Conservation (phyloP, 176 grass and related monocot genomes). For the Triticum aestivum region IWGSC_CS_RefSeq_v2.1 NC_057813.1:161729553-161730052, state of each 20-base stretch:
- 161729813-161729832: conserved; percentile 95
- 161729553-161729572: conserved; percentile 97
- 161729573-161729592: conserved; percentile 99
- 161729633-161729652: conserved; percentile 97
- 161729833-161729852: conserved; percentile 94
- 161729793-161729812: conserved; percentile 77
- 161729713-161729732: too few relatives aligned
- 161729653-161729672: conserved; percentile 96
- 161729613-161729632: conserved; percentile 99
- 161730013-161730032: not conserved
- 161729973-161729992: not conserved
- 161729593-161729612: conserved; percentile 99
- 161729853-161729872: conserved; percentile 90
- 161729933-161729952: conserved; percentile 57
- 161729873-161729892: conserved; percentile 85
- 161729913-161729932: conserved; percentile 89
- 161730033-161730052: not conserved
- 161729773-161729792: not conserved
- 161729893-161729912: conserved; percentile 99
- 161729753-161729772: not conserved
- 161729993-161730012: not conserved
- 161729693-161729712: conserved; percentile 96
- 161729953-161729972: not conserved
- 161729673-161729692: conserved; percentile 96
- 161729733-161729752: not conserved